These are phyloP conservation scores for Elongisporangium anandrum DNA, from an alignment of 352 stramenopile species.

Conservation along the genomic window DNA sequence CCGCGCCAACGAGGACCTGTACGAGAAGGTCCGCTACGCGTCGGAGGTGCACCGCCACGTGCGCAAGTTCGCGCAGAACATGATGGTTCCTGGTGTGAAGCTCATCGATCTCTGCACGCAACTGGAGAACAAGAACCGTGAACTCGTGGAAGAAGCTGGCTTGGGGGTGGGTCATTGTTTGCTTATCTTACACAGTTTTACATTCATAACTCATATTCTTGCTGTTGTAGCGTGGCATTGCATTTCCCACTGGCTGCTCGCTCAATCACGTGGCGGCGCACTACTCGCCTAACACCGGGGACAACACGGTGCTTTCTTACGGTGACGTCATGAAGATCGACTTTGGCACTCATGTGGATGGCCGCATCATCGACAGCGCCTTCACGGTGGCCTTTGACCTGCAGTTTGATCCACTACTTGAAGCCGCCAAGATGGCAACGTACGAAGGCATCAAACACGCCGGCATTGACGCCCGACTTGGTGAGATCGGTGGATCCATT, in stretches of 20 bases:
- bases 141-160: no score
- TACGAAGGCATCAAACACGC: conserved; percentile 89
- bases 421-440: conserved; percentile 92
- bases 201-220: no score
- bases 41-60: conserved; percentile 94
- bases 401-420: conserved; percentile 90
- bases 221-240: no score
- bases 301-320: conserved; percentile 92
- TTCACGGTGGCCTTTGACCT: conserved; percentile 96
- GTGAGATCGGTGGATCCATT: conserved; percentile 93
- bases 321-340: conserved; percentile 98
- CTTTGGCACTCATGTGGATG: conserved; percentile 97
- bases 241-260: conserved; percentile 93
- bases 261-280: conserved; percentile 97
- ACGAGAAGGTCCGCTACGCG: conserved; percentile 84
- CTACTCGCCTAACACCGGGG: conserved; percentile 96
- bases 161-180: no score
- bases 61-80: conserved; percentile 91
- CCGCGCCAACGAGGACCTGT: conserved; percentile 52
- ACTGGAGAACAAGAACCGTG: no score
- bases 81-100: conserved; percentile 97
- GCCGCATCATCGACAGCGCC: conserved; percentile 96
- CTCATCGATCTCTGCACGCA: no score
- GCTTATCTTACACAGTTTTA: no score
- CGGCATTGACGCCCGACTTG: conserved; percentile 95